phyloP scores from a whole-genome alignment of 305 asterid species.

The Fraxinus greggii region DNA sequence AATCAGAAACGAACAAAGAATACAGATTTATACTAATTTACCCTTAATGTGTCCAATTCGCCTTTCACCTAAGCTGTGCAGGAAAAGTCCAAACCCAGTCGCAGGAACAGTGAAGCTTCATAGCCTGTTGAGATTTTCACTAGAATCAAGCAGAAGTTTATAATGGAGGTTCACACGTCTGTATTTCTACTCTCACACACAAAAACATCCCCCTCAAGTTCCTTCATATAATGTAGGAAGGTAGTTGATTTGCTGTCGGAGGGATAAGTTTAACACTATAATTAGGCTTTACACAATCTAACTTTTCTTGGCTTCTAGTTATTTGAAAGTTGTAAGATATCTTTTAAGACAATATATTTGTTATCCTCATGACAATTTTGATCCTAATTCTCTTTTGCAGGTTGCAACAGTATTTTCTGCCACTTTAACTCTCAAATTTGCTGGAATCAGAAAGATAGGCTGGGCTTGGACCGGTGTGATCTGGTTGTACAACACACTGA shows the following conservation, averaged over 20 bases:
- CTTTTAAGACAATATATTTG: background rate
- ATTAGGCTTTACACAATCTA: background rate
- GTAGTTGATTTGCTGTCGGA: background rate
- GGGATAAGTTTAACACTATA: background rate
- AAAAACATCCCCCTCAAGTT: background rate
- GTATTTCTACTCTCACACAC: background rate
- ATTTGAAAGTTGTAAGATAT: background rate
- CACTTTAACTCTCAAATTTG: conserved; percentile 30
- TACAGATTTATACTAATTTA: background rate
- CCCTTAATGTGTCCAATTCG: background rate
- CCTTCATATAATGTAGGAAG: background rate
- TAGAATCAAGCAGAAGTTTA: background rate
- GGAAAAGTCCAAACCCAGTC: background rate
- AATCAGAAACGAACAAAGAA: background rate
- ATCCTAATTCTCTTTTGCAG: conserved; percentile 26
- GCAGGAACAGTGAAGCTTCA: background rate
- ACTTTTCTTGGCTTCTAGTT: background rate
- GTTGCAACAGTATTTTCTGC: conserved; percentile 54
- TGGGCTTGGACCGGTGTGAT: conserved; percentile 59
- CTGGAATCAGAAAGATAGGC: conserved; percentile 47
- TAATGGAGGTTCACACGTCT: background rate
- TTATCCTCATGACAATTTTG: background rate
- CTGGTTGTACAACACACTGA: conserved; percentile 46
- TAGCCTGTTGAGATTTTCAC: background rate
- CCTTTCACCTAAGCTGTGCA: background rate